Percentiles rank a stretch among this genome's conserved stretches.
Evolutionary conservation across 2,329 filamentous ascomycete species (phyloP).

Genomic region (Phyllosticta citriasiana): DNA sequence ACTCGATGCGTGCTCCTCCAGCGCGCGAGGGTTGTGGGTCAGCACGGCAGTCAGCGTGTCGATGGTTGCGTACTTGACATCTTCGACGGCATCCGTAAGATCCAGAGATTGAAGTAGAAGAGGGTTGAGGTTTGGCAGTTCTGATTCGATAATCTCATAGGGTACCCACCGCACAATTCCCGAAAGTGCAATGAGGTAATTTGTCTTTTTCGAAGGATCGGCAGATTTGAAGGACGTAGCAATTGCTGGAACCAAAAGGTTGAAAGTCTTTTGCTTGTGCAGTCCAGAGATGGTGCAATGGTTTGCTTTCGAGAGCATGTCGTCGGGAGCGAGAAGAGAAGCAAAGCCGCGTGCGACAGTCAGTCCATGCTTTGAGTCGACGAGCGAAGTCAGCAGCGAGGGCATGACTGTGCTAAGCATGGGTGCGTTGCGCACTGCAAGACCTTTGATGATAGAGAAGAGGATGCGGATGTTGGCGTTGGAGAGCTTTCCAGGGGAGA

Average conservation of each 20-base stretch:
- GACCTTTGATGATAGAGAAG: slow-evolving; percentile 52
- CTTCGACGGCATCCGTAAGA: slow-evolving; percentile 34
- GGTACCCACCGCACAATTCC: slow-evolving; percentile 52
- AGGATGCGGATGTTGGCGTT: slow-evolving; percentile 41
- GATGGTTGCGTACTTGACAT: slow-evolving; percentile 51
- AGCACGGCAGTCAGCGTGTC: slow-evolving; percentile 50
- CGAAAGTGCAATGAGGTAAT: slow-evolving; percentile 54
- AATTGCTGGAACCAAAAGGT: slow-evolving; percentile 47
- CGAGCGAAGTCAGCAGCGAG: slow-evolving; percentile 40
- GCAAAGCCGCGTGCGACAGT: slow-evolving; percentile 48
- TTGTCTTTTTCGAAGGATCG: slow-evolving; percentile 40
- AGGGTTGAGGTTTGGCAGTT: slow-evolving; percentile 47
- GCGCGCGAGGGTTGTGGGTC: slow-evolving; percentile 42
- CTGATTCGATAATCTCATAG: slow-evolving; percentile 49
- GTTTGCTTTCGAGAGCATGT: slow-evolving; percentile 50
- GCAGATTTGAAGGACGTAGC: slow-evolving; percentile 42
- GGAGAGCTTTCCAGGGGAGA: slow-evolving; percentile 23
- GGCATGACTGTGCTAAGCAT: slow-evolving; percentile 33
- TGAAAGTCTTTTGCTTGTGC: slow-evolving; percentile 55
- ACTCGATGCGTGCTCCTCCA: slow-evolving; percentile 48
- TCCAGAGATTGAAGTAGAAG: slow-evolving; percentile 56
- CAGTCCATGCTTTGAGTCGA: slow-evolving; percentile 38
- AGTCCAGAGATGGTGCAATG: slow-evolving; percentile 52
- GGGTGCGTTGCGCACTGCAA: slow-evolving; percentile 46
- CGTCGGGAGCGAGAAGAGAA: slow-evolving; percentile 50